Percentiles rank a stretch among this genome's conserved stretches.
Conservation (phyloP, 345 rosid genomes). For the Citrus australasica region DNA sequence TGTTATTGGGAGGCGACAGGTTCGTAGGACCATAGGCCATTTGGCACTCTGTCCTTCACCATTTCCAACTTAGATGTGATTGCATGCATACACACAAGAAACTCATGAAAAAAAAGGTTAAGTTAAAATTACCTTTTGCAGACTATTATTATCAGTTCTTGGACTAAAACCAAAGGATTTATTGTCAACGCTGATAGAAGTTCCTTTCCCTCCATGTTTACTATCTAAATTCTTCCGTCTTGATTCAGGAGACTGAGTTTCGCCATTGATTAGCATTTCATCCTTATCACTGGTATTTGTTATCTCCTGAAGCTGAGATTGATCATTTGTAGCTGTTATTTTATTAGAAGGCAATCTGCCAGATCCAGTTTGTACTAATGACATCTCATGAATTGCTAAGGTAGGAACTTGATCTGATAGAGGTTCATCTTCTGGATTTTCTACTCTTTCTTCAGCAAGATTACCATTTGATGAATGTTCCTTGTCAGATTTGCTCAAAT, state of each 20-base stretch:
- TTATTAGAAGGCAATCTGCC: conserved; percentile 31
- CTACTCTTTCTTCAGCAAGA: conserved; percentile 42
- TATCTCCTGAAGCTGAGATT: conserved; percentile 34
- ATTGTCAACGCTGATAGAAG: conserved; percentile 38
- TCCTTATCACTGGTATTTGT: conserved; percentile 30
- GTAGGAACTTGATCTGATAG: conserved; percentile 83
- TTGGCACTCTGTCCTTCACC: background rate
- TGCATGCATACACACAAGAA: background rate
- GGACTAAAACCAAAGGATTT: conserved; percentile 51
- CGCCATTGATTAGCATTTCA: conserved; percentile 44
- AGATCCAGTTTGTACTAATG: conserved; percentile 43
- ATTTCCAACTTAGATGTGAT: background rate
- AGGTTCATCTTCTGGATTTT: conserved; percentile 54
- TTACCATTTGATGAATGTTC: conserved; percentile 40
- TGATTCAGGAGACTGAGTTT: conserved; percentile 44
- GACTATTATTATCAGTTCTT: conserved; percentile 46
- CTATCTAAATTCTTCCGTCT: conserved; percentile 33
- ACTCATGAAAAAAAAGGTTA: background rate
- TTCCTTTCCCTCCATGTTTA: conserved; percentile 49
- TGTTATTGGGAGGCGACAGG: background rate
- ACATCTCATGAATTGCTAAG: conserved; percentile 55
- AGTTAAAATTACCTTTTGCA: conserved; percentile 56
- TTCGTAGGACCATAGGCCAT: background rate
- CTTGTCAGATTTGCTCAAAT: conserved; percentile 40
- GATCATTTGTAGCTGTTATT: conserved; percentile 31